Evolutionary conservation across 257 asterid species (phyloP), one percentile per base, ranked within the genome.

Genomic region (Orobanche coerulescens): DNA sequence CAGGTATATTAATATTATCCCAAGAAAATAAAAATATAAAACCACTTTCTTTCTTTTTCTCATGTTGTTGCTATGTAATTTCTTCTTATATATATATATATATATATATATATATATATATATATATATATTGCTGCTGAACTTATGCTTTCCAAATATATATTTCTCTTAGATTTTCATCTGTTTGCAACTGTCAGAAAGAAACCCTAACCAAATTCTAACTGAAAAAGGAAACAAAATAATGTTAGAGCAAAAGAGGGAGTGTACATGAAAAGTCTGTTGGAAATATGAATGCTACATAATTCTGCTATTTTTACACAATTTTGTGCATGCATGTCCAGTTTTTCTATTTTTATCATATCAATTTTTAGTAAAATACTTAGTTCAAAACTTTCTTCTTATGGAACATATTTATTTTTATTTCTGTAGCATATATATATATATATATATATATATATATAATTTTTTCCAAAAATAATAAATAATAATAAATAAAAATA

Each of bases 1-100:
- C 97, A 90, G 93, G 97, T 89, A 18, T 2, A 0, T 15, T 22
- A 5, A 46, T 10, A 20, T 19, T n/a, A n/a, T n/a, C n/a, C n/a
- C n/a, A n/a, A n/a, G n/a, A n/a, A 49, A 11, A 13, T 18, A 13
- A n/a, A n/a, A 2, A 40, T 40, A 40, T 40, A 42, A 12, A 42
- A 13, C 49, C 49, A 36, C 9, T 36, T 47, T 22, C 19, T 40
- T 50, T 30, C 37, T 22, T 42, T 36, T 11, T 36, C 42, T 36
- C 11, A 5, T 36, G 2, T 9, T 5, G 42, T 30, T 30, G 5
- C 36, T 30, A n/a, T 30, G 7, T 30, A 30, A 30, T 30, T 30
- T 40, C 15, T 0, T 40, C 9, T 13, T 40, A 13, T 40, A 2
- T 39, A 6, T 39, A 12, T 12, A 39, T 39, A 39, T 39, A 5